Evolutionary conservation across 352 stramenopile species (phyloP), one percentile per base, ranked within the genome.

Genomic region (Aphanomyces cochlioides): DNA sequence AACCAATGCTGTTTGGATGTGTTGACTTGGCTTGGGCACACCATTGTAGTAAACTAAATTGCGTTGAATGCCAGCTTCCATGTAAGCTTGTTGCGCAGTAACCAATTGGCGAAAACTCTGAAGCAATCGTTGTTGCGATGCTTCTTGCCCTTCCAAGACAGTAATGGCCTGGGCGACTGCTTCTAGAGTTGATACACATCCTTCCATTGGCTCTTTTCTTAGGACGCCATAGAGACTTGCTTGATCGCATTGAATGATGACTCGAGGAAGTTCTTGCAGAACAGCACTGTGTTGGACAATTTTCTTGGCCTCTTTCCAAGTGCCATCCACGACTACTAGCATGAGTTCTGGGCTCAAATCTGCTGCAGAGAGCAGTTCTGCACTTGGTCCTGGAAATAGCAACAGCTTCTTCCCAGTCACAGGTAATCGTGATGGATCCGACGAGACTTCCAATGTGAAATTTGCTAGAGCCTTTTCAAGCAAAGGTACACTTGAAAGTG

Each of bases 251-350:
- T 47, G 43, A 37, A 54, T 15, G 3, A n/a, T 47, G 40, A 64
- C 56, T 45, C 38, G 28, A n/a, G 7, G 8, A 19, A 47, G n/a
- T 47, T n/a, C 34, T 4, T n/a, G 45, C 56, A 47, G 77, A n/a
- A 7, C 17, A 10, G 73, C 69, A 61, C 81, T 87, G 53, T 79
- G 72, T 68, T 81, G 77, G 40, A 86, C 77, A 39, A 93, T 85
- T 70, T 89, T 87, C 78, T 92, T 93, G 67, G 85, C 85, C 59
- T 93, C 81, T 13, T 79, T 87, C 85, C 85, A 93, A 56, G 85
- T 93, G 56, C 85, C 85, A 47, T 93, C 85, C 28, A 93, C 75
- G 60, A 83, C 85, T 0, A 93, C 71, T 1, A 93, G 76, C 70
- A 37, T 43, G 28, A 69, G 63, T 36, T 60, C 43, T 5, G 28